Conservation (phyloP, 2,329 filamentous ascomycete species). For the Zymoseptoria brevis region DNA sequence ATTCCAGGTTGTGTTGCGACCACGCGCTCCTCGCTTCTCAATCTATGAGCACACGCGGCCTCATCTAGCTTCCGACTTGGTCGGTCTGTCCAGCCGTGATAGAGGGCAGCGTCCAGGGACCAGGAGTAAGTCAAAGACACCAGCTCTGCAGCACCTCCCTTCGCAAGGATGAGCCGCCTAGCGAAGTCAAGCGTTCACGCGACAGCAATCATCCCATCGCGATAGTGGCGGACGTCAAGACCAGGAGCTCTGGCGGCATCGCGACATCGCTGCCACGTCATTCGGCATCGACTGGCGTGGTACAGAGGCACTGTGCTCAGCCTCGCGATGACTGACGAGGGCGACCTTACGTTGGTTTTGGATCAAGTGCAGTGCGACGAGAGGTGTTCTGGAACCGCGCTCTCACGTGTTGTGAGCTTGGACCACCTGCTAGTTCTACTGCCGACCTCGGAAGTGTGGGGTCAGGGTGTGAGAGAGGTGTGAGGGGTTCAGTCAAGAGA, state of each 20-base stretch:
- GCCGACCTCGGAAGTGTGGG: background rate
- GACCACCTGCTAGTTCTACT: background rate
- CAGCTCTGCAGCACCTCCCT: constrained; percentile 12
- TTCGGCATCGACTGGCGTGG: background rate
- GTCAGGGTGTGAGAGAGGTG: background rate
- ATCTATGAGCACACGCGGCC: constrained; percentile 47
- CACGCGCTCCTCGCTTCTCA: constrained; percentile 49
- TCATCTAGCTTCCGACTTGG: constrained; percentile 42
- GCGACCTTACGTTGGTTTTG: too few species aligned
- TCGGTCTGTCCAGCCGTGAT: constrained; percentile 58
- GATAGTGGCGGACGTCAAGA: constrained; percentile 13
- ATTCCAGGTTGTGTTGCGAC: constrained; percentile 55
- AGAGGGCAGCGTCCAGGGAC: constrained; percentile 51
- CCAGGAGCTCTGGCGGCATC: constrained; percentile 5
- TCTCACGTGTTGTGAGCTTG: background rate
- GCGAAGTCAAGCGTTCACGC: constrained; percentile 3
- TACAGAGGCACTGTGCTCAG: background rate
- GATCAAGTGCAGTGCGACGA: background rate
- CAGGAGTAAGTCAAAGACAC: constrained; percentile 40
- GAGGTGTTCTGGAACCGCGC: background rate
- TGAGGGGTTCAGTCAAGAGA: background rate
- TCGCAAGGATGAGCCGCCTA: constrained; percentile 18
- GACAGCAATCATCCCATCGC: constrained; percentile 16
- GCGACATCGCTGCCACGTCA: background rate
- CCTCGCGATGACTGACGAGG: background rate